phyloP scores from a whole-genome alignment of 768 basidiomycete species.

The Boletus reticuloceps region DNA sequence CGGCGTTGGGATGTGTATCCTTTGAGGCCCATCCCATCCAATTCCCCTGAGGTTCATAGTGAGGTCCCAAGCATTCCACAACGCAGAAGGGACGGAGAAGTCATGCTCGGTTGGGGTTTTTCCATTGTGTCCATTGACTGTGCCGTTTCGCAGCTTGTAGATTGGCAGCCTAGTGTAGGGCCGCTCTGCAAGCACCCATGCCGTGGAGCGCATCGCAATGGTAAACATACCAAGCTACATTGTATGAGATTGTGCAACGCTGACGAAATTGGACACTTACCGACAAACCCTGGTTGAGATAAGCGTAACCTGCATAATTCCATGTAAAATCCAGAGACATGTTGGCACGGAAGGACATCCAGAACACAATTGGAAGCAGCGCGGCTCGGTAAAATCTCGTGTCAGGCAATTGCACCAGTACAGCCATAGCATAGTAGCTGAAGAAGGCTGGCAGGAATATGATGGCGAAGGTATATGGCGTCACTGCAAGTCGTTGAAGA shows the following conservation, averaged over 20 bases:
- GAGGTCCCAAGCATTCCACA: slow-evolving; percentile 31
- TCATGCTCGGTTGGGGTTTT: background rate
- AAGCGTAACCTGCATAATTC: slow-evolving; percentile 7
- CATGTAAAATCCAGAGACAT: slow-evolving; percentile 25
- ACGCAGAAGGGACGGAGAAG: slow-evolving; percentile 7
- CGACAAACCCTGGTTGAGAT: slow-evolving; percentile 21
- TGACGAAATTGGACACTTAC: slow-evolving; percentile 11
- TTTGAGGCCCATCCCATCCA: slow-evolving; percentile 23
- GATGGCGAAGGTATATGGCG: slow-evolving; percentile 31
- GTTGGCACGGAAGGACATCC: slow-evolving; percentile 40
- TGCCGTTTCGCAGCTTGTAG: background rate
- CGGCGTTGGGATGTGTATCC: slow-evolving; percentile 12
- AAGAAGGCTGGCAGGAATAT: slow-evolving; percentile 42
- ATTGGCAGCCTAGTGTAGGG: slow-evolving; percentile 15
- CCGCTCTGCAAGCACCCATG: slow-evolving; percentile 17
- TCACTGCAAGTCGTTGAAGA: slow-evolving; percentile 16
- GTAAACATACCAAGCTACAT: slow-evolving; percentile 24
- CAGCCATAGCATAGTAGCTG: slow-evolving; percentile 49
- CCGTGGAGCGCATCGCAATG: slow-evolving; percentile 22
- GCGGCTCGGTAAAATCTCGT: slow-evolving; percentile 44
- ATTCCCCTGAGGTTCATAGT: slow-evolving; percentile 24
- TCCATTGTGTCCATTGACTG: background rate
- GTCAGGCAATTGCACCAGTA: slow-evolving; percentile 48
- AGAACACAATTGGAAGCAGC: slow-evolving; percentile 48
- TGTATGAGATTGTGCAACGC: background rate